phyloP scores from a whole-genome alignment of 306 rosid genomes.

The Cajanus cajan region DNA sequence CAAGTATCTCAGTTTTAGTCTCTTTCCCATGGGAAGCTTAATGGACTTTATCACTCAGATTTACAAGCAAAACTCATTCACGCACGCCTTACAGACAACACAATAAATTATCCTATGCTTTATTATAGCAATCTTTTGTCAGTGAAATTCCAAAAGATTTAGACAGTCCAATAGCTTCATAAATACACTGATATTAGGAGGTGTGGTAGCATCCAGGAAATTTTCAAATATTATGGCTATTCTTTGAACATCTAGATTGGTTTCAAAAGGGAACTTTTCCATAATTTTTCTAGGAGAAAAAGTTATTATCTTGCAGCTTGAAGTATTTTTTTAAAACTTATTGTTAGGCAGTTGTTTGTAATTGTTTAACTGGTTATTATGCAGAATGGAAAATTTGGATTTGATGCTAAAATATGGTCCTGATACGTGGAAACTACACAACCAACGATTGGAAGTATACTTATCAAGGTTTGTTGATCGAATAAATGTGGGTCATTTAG shows the following conservation, averaged over 20 bases:
- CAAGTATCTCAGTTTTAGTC: too few species aligned
- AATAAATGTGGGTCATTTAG: background rate
- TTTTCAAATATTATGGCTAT: background rate
- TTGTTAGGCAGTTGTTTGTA: background rate
- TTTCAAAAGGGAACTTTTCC: background rate
- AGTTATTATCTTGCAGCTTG: background rate
- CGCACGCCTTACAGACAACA: background rate
- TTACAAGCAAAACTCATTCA: background rate
- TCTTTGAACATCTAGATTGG: background rate
- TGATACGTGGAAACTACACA: conserved; percentile 85
- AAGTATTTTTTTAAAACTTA: background rate
- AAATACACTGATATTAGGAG: background rate
- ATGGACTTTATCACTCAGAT: background rate
- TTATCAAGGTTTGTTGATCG: conserved; percentile 60
- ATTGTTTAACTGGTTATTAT: conserved; percentile 26
- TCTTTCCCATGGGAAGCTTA: background rate
- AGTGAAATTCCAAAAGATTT: background rate
- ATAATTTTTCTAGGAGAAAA: background rate
- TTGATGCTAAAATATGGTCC: conserved; percentile 79
- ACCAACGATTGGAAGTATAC: conserved; percentile 69
- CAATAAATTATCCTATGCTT: background rate
- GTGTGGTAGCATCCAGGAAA: background rate
- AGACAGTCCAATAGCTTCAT: background rate
- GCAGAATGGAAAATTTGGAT: conserved; percentile 90
- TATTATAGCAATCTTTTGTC: background rate